Evolutionary conservation across 306 rosid species (phyloP), one percentile per base, ranked within the genome.

Genomic region (Cicer judaicum): DNA sequence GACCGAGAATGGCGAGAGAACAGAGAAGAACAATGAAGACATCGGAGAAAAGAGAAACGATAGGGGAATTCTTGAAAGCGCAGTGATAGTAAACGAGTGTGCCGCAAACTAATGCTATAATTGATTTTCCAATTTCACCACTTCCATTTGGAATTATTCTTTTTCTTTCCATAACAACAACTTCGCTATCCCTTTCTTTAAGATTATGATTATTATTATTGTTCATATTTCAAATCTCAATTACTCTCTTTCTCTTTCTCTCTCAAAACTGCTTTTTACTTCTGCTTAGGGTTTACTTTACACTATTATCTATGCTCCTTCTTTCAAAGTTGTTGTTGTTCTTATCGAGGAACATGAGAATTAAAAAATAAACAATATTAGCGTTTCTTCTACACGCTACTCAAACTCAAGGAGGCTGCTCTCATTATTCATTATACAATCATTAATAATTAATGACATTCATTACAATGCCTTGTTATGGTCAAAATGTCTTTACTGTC

Each of bases 1-100:
- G 96, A 49, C 96, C 98, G 56, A 94, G 90, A 77, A 94, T 91
- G 76, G 98, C 98, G 81, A 94, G 97, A 6, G 98, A 94, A 60
- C 96, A 91, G 70, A 94, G 94, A 42, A 91, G 93, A 65, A 94
- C 97, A 72, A 94, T 94, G 85, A 94, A 83, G 70, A 94, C 95
- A 24, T 94, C 98, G 67, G 98, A 86, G 70, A 90, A 46, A 13
- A 94, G 91, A 68, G 98, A 90, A 44, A 94, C 68, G 44, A 91
- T 41, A 72, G 87, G 83, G 2, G 96, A 86, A 75, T 92, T 81
- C 5, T 91, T 86, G 75, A 63, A 89, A 1, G 93, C 97, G 62
- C 98, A 94, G 86, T 94, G 97, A 78, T 94, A 94, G 74, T 94
- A 94, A 0, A 94, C 90, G 1, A 94, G 76, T 4, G 85, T 79